A percentile compares a stretch with the other conserved stretches of the same genome.
These are phyloP conservation scores for Leptographium lundbergii DNA, from an alignment of 2,329 filamentous ascomycete species.

Conservation along the genomic window DNA sequence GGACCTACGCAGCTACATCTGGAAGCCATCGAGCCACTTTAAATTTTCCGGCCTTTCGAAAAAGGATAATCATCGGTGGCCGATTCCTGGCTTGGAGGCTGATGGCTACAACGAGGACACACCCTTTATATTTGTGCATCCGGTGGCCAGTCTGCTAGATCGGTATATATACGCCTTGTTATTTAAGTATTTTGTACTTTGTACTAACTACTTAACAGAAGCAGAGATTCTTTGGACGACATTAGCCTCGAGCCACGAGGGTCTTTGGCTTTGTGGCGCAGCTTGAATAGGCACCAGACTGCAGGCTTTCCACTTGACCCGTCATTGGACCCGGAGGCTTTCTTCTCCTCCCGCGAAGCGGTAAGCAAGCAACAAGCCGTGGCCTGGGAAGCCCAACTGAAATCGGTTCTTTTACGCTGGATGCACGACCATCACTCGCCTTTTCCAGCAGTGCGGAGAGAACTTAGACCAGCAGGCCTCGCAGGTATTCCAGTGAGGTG, in stretches of 20 bases:
- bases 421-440: too few relatives aligned
- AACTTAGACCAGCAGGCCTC: too few relatives aligned
- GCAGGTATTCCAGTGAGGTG: conserved; percentile 15
- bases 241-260: conserved; percentile 59
- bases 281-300: conserved; percentile 47
- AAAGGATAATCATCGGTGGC: conserved; percentile 24
- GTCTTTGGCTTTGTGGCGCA: conserved; percentile 52
- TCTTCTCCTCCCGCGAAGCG: neutral
- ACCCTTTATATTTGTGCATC: conserved; percentile 7
- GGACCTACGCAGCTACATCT: conserved; percentile 64
- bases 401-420: too few relatives aligned
- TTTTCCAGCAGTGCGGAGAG: too few relatives aligned
- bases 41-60: conserved; percentile 28
- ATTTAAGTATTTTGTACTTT: too few relatives aligned
- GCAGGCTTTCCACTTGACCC: conserved; percentile 34
- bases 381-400: too few relatives aligned
- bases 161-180: too few relatives aligned
- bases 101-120: conserved; percentile 19
- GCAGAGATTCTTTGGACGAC: conserved; percentile 51
- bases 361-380: too few relatives aligned
- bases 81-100: conserved; percentile 29
- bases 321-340: conserved; percentile 34
- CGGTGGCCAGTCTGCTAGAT: conserved; percentile 7
- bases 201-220: conserved; percentile 11
- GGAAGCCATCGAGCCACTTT: conserved; percentile 34